Base-by-base conservation (phyloP, 139 green algal genomes). In the Gonium pectorale region DNA sequence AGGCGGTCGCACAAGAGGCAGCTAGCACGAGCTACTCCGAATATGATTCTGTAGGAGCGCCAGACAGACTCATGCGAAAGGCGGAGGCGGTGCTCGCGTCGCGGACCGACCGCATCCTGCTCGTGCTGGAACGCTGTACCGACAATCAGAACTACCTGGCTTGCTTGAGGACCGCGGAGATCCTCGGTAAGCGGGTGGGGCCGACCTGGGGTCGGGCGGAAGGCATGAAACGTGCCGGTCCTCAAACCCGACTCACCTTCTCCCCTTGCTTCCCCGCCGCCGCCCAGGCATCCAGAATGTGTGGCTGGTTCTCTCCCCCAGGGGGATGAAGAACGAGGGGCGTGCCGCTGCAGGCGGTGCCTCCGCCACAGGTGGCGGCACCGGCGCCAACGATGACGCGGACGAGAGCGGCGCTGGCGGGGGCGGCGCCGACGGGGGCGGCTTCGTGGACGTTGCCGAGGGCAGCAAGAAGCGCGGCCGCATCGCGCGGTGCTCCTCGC, bases 61-160 rank as follows among this genome's bases (percentile, higher is more conserved):
- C 59, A 21, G 77, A 83, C 21, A 31, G 79, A 24, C 15, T 85
- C 0, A 38, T 85, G 35, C 79, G 79, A 7, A 85, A 85, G 38
- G 79, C 79, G 3, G 79, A 85, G n/a, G 52, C 79, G 0, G 35
- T 85, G 3, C 27, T 85, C 5, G 13, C 15, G 0, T 21, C 11
- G 0, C 33, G 90, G 21, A 89, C 81, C 0, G 87, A 93, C 56
- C 67, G 81, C 2, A 83, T 93, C 13, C 38, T 91, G 19, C 71
- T 93, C 8, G 90, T 93, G 8, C 85, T 93, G 5, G 89, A 93
- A 77, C 66, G 85, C 4, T 81, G 77, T 24, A 81, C 87, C 8
- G 88, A 91, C 52, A 90, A 86, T 68, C 80, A 81, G 27, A 93
- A 93, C 85, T 91, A 91, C 64, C 56, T 90, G 27, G 87, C 87